Evolutionary conservation across 176 grass and related monocot genomes (phyloP), one percentile per base, ranked within the genome.

Genomic region (Eragrostis curvula): DNA sequence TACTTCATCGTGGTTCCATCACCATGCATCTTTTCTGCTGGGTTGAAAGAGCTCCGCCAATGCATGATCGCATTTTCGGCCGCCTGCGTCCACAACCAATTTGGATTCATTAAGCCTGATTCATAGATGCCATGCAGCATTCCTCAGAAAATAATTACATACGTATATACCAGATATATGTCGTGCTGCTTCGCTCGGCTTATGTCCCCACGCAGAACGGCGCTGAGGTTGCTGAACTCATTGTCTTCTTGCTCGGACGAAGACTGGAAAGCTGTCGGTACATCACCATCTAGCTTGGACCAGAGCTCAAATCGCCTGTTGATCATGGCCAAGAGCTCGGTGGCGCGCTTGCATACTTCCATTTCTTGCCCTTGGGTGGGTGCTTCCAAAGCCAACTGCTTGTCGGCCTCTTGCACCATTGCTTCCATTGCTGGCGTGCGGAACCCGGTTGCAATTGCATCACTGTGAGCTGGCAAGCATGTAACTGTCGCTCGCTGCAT

Each of bases 71-170:
- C 73, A 6, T 75, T 20, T 24, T 75, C 21, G 11, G 52, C 18
- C 14, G 73, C 73, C 73, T 75, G 52, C 11, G 57, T 75, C 51
- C 30, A 75, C 56, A 32, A 75, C 32, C 21, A 25, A 56, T 20
- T 25, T 8, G 8, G 56, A 12, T 59, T 24, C 25, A 11, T 59
- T 20, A 27, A 24, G 12, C 2, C 9, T 60, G 53, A 23, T 10
- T 61, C 12, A 25, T 61, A 28, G 25, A 28, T 61, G 12, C 28
- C 1, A 2, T 3, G 12, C 3, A 1, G 27, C 5, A 28, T 14
- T 61, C 10, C 9, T 45, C 9, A 23, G 28, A 3, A 36, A 61
- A 4, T 9, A 28, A 28, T 5, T 2, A 24, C 18, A 0, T 28
- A 25, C 14, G 24, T 14, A 28, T 9, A 2, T 62, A 28, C n/a